phyloP scores from a whole-genome alignment of 495 filamentous ascomycete species.

The Pseudevernia furfuracea region DNA sequence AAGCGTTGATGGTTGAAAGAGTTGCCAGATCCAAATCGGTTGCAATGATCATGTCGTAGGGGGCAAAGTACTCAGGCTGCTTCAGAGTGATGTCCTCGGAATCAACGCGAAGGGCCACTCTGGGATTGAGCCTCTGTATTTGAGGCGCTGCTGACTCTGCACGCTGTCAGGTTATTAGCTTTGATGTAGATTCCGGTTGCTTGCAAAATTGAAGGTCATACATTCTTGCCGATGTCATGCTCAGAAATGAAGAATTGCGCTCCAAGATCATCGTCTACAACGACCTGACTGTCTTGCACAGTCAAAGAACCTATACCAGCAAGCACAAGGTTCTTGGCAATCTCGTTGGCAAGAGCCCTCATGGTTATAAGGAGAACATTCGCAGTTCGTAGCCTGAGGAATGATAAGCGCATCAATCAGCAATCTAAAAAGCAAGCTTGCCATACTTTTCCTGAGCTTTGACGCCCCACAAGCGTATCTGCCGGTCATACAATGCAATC shows the following conservation, averaged over 20 bases:
- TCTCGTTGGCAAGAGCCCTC: conserved; percentile 85
- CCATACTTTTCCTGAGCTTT: conserved; percentile 75
- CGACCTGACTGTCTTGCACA: conserved; percentile 69
- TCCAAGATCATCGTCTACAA: conserved; percentile 75
- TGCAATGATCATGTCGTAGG: conserved; percentile 84
- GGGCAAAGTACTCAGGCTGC: conserved; percentile 59
- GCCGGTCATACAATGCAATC: conserved; percentile 94
- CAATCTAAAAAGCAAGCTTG: neutral
- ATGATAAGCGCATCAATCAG: conserved; percentile 12
- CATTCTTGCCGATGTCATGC: conserved; percentile 67
- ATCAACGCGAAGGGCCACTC: conserved; percentile 70
- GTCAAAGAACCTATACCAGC: conserved; percentile 90
- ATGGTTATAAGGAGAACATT: conserved; percentile 86
- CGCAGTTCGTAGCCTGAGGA: conserved; percentile 68
- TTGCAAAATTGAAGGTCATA: conserved; percentile 31
- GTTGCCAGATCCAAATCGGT: conserved; percentile 71
- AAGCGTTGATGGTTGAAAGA: conserved; percentile 71
- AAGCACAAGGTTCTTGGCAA: conserved; percentile 95
- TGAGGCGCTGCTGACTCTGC: conserved; percentile 73
- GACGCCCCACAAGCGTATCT: conserved; percentile 97
- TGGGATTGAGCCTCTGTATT: conserved; percentile 79
- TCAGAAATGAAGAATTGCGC: conserved; percentile 82
- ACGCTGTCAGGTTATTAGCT: conserved; percentile 43
- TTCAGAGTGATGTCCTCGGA: conserved; percentile 53
- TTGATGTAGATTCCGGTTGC: neutral